Conservation (phyloP, 208 protist genomes). For the Lotmaria passim region DNA sequence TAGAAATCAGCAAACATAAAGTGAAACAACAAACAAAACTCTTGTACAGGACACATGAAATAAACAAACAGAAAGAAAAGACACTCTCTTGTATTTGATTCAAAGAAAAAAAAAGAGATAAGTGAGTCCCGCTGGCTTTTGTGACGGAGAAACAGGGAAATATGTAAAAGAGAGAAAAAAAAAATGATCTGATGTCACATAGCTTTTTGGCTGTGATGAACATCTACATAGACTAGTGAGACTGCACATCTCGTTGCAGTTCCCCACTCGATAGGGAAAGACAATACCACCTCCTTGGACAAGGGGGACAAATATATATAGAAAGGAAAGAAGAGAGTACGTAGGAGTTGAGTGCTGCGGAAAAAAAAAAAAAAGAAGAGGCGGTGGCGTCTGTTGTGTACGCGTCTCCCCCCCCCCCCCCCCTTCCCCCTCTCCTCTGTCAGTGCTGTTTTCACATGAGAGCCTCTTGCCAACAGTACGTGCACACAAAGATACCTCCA, state of each 20-base stretch:
- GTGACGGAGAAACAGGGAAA: not conserved
- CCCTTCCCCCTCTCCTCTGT: too few relatives aligned
- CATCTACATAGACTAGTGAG: not conserved
- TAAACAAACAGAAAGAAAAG: slow-evolving; percentile 17
- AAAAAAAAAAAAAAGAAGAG: not conserved
- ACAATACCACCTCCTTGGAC: not conserved
- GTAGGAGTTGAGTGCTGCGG: not conserved
- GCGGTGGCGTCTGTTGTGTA: not conserved
- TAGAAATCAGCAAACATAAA: slow-evolving; percentile 18
- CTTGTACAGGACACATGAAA: too few relatives aligned
- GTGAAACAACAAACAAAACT: slow-evolving; percentile 17
- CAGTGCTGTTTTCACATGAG: too few relatives aligned
- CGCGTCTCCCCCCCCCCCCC: not conserved
- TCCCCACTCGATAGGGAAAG: not conserved
- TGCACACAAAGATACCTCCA: too few relatives aligned
- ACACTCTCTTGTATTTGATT: not conserved
- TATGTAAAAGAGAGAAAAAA: slow-evolving; percentile 19
- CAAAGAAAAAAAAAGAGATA: not conserved
- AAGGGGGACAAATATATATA: not conserved
- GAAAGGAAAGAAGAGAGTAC: not conserved
- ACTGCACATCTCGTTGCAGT: not conserved
- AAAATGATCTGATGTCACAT: not conserved
- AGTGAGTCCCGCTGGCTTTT: not conserved
- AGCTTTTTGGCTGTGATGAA: not conserved
- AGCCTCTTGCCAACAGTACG: too few relatives aligned